These are phyloP conservation scores for Skeletonema marinoi DNA, from an alignment of 108 stramenopile species.

Conservation along the genomic window DNA sequence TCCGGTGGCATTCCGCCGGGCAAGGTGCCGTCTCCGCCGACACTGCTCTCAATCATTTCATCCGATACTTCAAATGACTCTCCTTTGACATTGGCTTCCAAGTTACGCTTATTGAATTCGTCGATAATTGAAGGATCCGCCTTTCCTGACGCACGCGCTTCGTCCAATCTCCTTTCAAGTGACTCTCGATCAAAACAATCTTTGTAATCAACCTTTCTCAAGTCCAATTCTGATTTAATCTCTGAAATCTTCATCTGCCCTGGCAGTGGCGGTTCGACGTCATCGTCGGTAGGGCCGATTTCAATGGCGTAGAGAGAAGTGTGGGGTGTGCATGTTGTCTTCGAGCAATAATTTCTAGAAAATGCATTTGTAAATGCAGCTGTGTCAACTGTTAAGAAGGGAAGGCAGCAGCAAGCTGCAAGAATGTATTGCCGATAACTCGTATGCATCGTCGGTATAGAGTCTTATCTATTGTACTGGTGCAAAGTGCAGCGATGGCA, in stretches of 20 bases:
- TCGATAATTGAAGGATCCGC: slow-evolving; percentile 62
- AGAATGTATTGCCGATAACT: background rate
- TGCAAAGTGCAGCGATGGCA: too few relatives aligned
- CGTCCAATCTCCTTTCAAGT: slow-evolving; percentile 32
- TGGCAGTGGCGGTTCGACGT: slow-evolving; percentile 46
- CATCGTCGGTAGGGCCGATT: slow-evolving; percentile 41
- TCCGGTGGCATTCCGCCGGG: slow-evolving; percentile 70
- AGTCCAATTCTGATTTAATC: slow-evolving; percentile 66
- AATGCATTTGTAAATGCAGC: background rate
- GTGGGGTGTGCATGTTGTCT: background rate
- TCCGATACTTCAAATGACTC: slow-evolving; percentile 46
- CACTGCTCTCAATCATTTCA: slow-evolving; percentile 42
- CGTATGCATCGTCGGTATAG: background rate
- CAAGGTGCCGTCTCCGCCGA: slow-evolving; percentile 58
- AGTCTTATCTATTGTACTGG: too few relatives aligned
- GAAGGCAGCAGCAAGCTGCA: background rate
- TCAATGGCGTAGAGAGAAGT: slow-evolving; percentile 7
- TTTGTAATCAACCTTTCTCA: slow-evolving; percentile 45
- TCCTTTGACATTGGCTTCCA: slow-evolving; percentile 37
- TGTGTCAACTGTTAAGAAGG: background rate
- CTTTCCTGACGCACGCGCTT: slow-evolving; percentile 53
- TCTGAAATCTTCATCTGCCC: slow-evolving; percentile 69
- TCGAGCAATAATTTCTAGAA: background rate
- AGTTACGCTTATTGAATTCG: slow-evolving; percentile 53
- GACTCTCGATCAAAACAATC: slow-evolving; percentile 82